Conservation (phyloP, 495 filamentous ascomycete species). For the Achaetomiella virescens region DNA sequence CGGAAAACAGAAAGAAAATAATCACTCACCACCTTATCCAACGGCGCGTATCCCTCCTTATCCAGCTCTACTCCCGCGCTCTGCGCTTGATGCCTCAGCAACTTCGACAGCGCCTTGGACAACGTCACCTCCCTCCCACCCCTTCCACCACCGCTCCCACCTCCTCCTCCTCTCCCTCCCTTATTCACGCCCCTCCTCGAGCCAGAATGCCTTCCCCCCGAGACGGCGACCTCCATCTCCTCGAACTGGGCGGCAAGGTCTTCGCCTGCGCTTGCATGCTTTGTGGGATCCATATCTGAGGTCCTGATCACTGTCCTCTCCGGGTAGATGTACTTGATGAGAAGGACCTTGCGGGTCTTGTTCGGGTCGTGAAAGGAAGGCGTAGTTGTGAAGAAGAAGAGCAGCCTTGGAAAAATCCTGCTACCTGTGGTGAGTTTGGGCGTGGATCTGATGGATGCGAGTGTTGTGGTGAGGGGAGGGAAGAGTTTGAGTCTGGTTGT, state of each 20-base stretch:
- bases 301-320: too few species aligned
- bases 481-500: too few species aligned
- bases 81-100: slow-evolving; percentile 79
- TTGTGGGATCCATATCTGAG: not conserved
- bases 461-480: too few species aligned
- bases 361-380: too few species aligned
- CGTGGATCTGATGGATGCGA: too few species aligned
- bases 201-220: not conserved
- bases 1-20: slow-evolving; percentile 2
- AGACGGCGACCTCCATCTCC: not conserved
- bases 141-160: slow-evolving; percentile 19
- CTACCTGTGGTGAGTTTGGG: too few species aligned
- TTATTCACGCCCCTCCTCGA: not conserved
- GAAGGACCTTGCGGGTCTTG: too few species aligned
- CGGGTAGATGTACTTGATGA: not conserved
- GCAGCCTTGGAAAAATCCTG: too few species aligned
- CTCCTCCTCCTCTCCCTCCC: not conserved
- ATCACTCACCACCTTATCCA: slow-evolving; percentile 68
- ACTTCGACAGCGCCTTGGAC: slow-evolving; percentile 71
- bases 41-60: slow-evolving; percentile 69
- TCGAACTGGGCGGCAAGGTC: slow-evolving; percentile 3
- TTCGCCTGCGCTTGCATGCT: not conserved
- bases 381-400: too few species aligned
- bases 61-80: slow-evolving; percentile 72
- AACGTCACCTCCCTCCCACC: slow-evolving; percentile 54